Evolutionary conservation across 2,329 filamentous ascomycete genomes (phyloP), one percentile per base, ranked within the genome.

Genomic region (Aspergillus sojae): DNA sequence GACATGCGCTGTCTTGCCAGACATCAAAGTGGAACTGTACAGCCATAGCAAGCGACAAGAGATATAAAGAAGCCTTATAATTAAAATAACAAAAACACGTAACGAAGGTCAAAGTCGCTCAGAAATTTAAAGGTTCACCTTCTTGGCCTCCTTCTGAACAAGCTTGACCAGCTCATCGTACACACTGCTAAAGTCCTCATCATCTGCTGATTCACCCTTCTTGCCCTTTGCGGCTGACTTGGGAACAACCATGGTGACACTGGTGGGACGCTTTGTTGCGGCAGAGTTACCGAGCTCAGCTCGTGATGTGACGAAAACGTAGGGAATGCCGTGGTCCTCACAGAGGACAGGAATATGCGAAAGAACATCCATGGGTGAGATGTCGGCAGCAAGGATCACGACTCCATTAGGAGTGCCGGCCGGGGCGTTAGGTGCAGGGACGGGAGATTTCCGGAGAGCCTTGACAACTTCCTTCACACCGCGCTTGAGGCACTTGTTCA

Each of bases 381-480:
- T 98, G 81, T 99, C 95, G 72, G 92, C 95, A 41, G 95, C 95
- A 71, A 99, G 92, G 78, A 99, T 85, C 73, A 97, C 93, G 70
- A 99, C 86, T 67, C 84, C 86, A 70, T 89, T 86, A 52, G 91
- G 89, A 74, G 89, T 84, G 60, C 86, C 79, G 65, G 87, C 79
- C 58, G 86, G 83, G 75, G 87, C 83, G 68, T 87, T 85, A 65
- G 88, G 86, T n/a, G 88, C 86, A 62, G 89, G 86, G 71, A 88
- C 80, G 62, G 91, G 86, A 16, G 93, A 94, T 84, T 98, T 98
- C 84, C 95, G 93, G 72, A 99, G 91, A 39, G 94, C 91, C 84
- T 99, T 99, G 83, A 98, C 94, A 76, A 97, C 94, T 83, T 99
- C 95, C 83, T 99, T 99, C 70, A 99, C 95, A 77, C 95, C 95